phyloP scores from a whole-genome alignment of 2,329 filamentous ascomycete species.

The Colletotrichum lentis region DNA sequence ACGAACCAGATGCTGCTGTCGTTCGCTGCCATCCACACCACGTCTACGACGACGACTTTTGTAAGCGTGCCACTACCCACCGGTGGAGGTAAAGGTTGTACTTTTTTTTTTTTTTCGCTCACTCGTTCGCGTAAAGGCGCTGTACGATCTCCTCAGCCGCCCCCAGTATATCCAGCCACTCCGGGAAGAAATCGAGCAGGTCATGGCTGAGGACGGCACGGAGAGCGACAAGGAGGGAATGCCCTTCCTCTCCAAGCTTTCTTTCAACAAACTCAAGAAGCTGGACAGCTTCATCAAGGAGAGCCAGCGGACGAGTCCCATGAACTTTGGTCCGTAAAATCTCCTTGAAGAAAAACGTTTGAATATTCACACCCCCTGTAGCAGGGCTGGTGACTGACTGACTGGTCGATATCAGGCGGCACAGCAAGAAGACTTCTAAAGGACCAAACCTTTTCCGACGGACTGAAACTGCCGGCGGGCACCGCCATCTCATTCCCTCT shows the following conservation, averaged over 20 bases:
- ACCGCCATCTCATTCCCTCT: slow-evolving; percentile 42
- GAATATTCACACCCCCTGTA: slow-evolving; percentile 49
- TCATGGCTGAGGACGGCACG: slow-evolving; percentile 48
- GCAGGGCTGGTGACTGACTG: slow-evolving; percentile 50
- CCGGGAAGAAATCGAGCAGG: slow-evolving; percentile 52
- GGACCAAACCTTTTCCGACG: slow-evolving; percentile 48
- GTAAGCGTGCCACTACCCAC: too few species aligned
- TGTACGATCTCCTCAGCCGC: slow-evolving; percentile 51
- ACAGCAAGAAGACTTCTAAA: slow-evolving; percentile 50
- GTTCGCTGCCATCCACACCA: slow-evolving; percentile 53
- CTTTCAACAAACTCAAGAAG: slow-evolving; percentile 51
- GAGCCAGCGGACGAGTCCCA: slow-evolving; percentile 47
- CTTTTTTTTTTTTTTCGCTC: too few species aligned
- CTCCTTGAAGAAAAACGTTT: slow-evolving; percentile 39
- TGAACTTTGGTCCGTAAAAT: slow-evolving; percentile 22
- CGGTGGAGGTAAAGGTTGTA: too few species aligned
- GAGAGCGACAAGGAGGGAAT: slow-evolving; percentile 5
- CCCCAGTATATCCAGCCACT: slow-evolving; percentile 52
- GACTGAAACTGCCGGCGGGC: slow-evolving; percentile 43
- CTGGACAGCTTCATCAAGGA: slow-evolving; percentile 54
- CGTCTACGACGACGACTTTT: slow-evolving; percentile 40
- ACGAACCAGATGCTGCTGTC: slow-evolving; percentile 30
- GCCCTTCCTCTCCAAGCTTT: slow-evolving; percentile 42
- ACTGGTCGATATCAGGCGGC: slow-evolving; percentile 49
- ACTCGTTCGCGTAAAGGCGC: slow-evolving; percentile 39